Evolutionary conservation across 768 basidiomycete genomes (phyloP), one percentile per base, ranked within the genome.

Genomic region (Jaapia argillacea): DNA sequence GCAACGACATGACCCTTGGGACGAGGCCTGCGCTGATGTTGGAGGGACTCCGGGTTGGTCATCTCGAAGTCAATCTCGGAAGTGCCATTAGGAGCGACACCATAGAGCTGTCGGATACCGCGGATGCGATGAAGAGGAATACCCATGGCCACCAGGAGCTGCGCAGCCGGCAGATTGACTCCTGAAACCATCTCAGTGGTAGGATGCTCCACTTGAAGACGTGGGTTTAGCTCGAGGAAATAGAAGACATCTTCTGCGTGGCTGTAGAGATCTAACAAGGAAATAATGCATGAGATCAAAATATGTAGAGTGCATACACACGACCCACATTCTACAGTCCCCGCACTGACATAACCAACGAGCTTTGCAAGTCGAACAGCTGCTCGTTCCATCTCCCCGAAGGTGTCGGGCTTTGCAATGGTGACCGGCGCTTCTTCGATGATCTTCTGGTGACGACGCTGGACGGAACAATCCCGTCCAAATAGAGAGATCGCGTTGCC

Each of bases 151-250:
- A 99, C 71, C 61, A 97, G 94, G 38, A 98, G 77, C 60, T 99
- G 96, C 7, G 96, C 88, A 44, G 93, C 92, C 21, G 96, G 96
- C 41, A 99, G 77, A 63, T 97, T 96, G 66, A 97, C 94, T 6
- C 96, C 96, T 3, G 86, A 82, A n/a, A 98, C 96, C 90, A 98
- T 99, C 64, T 99, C 96, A 18, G 96, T 99, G 7, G 96, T 99
- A 6, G 96, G 96, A 62, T 99, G 96, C 68, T 99, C 96, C 56
- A 99, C 96, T 68, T 99, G 96, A 18, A 99, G 83, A 74, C 96
- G 93, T 37, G 96, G 96, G 63, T 99, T 99, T 47, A 99, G 78
- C 64, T 99, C 96, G 49, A 99, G 75, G 76, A 99, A 99, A 69
- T 85, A 90, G 68, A 98, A 99, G 23, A 80, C 76, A 57, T 98